Conservation (phyloP, 768 basidiomycete species). For the Cystofilobasidium bisporidii region DNA sequence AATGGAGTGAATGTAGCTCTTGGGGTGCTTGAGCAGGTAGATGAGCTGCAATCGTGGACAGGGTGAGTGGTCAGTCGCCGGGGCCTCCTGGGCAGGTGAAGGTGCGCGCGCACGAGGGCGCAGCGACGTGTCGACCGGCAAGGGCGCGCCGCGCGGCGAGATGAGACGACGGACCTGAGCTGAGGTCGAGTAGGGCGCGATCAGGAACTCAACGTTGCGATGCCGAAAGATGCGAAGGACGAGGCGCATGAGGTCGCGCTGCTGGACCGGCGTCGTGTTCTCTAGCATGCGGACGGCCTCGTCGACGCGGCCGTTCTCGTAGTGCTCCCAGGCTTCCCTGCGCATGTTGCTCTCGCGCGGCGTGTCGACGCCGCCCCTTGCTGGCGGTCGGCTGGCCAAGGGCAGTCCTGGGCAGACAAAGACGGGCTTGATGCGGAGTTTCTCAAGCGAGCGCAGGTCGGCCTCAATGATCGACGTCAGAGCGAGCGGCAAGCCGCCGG, state of each 20-base stretch:
- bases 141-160: no score
- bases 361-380: slow-evolving; percentile 45
- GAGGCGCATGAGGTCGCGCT: slow-evolving; percentile 91
- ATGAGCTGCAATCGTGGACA: slow-evolving; percentile 75
- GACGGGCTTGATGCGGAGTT: slow-evolving; percentile 90
- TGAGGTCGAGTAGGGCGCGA: slow-evolving; percentile 91
- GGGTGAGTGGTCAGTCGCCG: no score
- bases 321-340: slow-evolving; percentile 79
- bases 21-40: slow-evolving; percentile 85
- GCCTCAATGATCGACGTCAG: slow-evolving; percentile 67
- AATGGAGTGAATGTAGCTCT: slow-evolving; percentile 88
- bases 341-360: slow-evolving; percentile 29
- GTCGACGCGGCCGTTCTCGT: slow-evolving; percentile 84
- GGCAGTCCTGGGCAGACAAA: slow-evolving; percentile 89
- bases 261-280: slow-evolving; percentile 48
- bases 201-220: slow-evolving; percentile 87
- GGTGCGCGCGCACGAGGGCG: no score
- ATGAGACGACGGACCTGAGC: slow-evolving; percentile 87
- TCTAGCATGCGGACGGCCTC: slow-evolving; percentile 66
- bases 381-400: slow-evolving; percentile 64
- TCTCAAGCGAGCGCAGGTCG: slow-evolving; percentile 82
- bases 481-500: slow-evolving; percentile 85
- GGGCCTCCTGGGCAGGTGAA: no score
- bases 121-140: no score
- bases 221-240: slow-evolving; percentile 86